Base-by-base conservation (phyloP, 208 protist genomes). In the Endotrypanum monterogeii region DNA sequence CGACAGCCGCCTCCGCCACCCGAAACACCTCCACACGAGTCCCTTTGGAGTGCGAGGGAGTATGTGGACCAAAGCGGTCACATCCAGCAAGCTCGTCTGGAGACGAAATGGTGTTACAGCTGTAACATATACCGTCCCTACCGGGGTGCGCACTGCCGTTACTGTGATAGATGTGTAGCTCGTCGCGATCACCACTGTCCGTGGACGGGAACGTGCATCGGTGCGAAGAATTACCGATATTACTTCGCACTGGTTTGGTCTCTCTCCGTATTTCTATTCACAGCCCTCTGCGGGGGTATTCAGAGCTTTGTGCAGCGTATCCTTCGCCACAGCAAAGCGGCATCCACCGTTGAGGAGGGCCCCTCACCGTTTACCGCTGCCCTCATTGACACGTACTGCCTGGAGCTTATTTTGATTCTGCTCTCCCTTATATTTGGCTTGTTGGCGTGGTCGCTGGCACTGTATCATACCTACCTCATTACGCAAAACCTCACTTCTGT, bases 181-280 rank as follows among this genome's bases (percentile, higher is more conserved):
- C 88, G 94, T 9, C 82, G 94, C n/a, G 95, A 98, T 74, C 95
- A 98, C 75, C 95, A 98, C 82, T 98, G 94, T 66, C 91, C 93
- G 58, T 98, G 95, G 94, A 94, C 90, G 0, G 95, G 95, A 8
- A 95, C 85, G 23, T 97, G 94, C 82, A 90, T 98, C 28, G 95
- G 93, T 5, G 84, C 80, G n/a, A 73, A 76, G 48, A 98, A 98
- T 78, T 97, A 98, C 78, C 70, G 70, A 9, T 85, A 74, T 25
- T 98, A 95, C 77, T 92, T 90, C 46, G 62, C 68, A 9, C 74
- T 95, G 14, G 77, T 97, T 20, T 94, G 87, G 89, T 50, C 57
- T n/a, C 61, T 84, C 18, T 79, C 85, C 6, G 50, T 79, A 7
- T 73, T 91, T 35, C 51, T 83, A 7, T 20, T 88, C 11, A 84